Evolutionary conservation across 1,284 basidiomycete species (phyloP), one percentile per base, ranked within the genome.

Genomic region (Porphyrellus sp.): DNA sequence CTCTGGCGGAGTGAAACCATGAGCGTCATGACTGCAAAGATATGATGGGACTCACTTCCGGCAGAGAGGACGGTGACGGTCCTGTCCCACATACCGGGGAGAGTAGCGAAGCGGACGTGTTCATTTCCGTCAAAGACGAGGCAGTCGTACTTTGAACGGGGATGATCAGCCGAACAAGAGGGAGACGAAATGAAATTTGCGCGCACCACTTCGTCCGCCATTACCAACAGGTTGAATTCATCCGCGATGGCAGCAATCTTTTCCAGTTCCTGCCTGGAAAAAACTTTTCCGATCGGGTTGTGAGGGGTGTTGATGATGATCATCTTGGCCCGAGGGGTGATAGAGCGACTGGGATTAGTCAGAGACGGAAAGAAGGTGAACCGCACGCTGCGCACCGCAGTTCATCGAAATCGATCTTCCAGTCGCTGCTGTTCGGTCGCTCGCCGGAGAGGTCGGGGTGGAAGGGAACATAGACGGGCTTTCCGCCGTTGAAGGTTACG

Each of bases 31-130:
- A 2, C 0, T 31, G 24, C 1, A 11, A 39, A 13, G 24, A 21
- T 5, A 5, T 28, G 13, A 37, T 48, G 39, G n/a, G 5, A 74
- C 83, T 74, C 64, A 84, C 84, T 88, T 59, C 89, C 90, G 12
- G 85, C 91, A 9, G 87, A 91, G 24, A 86, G 82, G 39, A 93
- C 83, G 2, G 91, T 92, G 49, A 93, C 77, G 0, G 91, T 93
- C 37, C 91, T 86, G 59, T 98, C 92, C 95, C 95, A 99, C 93
- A 98, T 97, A n/a, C 93, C 91, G 9, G 93, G 93, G 27, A 98
- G 78, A 25, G 79, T 90, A 4, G 96, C 96, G 60, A 99, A 90
- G 49, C 95, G 86, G 52, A 94, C 77, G 70, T 99, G 97, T 65
- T 95, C 83, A 61, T 88, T 85, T 41, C 79, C 83, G 62, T 96